Conservation (phyloP, 176 grass and related monocot species). For the Ensete ventricosum region DNA sequence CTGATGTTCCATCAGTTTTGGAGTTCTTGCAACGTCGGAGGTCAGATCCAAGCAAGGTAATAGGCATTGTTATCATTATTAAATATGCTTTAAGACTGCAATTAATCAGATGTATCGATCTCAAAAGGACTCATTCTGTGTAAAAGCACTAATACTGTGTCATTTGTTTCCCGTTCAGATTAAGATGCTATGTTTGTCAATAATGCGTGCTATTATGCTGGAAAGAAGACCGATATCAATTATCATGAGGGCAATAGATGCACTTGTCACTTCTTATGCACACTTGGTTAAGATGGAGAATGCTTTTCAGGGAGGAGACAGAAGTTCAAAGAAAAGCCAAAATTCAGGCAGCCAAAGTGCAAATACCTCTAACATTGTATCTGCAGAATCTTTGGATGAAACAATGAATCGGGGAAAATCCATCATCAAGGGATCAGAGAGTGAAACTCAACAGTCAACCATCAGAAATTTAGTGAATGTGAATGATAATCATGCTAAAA, state of each 20-base stretch:
- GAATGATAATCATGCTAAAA: conserved; percentile 27
- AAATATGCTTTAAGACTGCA: not conserved
- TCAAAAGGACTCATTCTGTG: not conserved
- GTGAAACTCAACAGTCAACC: conserved; percentile 24
- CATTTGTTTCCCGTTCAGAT: conserved; percentile 36
- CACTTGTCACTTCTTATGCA: conserved; percentile 75
- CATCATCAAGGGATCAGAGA: conserved; percentile 23
- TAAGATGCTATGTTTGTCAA: conserved; percentile 66
- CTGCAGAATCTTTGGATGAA: conserved; percentile 22
- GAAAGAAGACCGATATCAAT: conserved; percentile 61
- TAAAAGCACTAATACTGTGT: conserved; percentile 1
- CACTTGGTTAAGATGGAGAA: conserved; percentile 48
- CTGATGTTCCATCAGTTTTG: conserved; percentile 73
- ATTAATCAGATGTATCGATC: not conserved
- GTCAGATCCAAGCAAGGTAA: conserved; percentile 63
- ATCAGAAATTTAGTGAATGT: conserved; percentile 27
- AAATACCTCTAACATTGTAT: conserved; percentile 20
- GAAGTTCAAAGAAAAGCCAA: conserved; percentile 41
- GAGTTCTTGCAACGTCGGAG: conserved; percentile 87
- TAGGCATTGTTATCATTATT: conserved; percentile 3
- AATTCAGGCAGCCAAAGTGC: conserved; percentile 31
- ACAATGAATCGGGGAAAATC: conserved; percentile 20
- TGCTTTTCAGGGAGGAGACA: conserved; percentile 33
- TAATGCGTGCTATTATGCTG: conserved; percentile 62
- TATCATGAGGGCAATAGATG: conserved; percentile 71